These are phyloP conservation scores for Phytophthora nicotianae DNA, from an alignment of 352 stramenopile species.

Conservation along the genomic window DNA sequence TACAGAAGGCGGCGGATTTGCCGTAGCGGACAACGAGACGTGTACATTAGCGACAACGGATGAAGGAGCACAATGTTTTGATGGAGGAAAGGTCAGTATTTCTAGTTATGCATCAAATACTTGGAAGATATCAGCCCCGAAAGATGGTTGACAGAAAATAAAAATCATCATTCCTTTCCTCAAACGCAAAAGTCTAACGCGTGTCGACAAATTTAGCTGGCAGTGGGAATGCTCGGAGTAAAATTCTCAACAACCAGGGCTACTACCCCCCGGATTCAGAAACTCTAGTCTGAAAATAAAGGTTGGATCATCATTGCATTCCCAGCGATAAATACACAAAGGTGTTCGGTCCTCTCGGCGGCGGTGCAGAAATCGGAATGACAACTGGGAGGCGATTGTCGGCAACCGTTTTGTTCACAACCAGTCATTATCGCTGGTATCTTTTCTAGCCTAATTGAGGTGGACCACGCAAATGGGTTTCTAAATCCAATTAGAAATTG, in stretches of 20 bases:
- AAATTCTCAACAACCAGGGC: conserved; percentile 76
- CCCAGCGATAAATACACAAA: background rate
- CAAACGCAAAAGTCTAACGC: background rate
- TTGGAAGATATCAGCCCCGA: conserved; percentile 90
- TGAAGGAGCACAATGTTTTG: conserved; percentile 5
- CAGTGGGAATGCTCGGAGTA: conserved; percentile 71
- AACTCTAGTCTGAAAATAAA: conserved; percentile 93
- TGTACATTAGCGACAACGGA: conserved; percentile 14
- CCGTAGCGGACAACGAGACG: conserved; percentile 20
- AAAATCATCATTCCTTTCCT: conserved; percentile 80
- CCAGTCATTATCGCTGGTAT: conserved; percentile 25
- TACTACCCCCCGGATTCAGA: conserved; percentile 90
- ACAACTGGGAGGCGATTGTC: background rate
- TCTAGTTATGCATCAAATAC: conserved; percentile 80
- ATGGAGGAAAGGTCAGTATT: conserved; percentile 76
- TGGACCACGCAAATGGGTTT: background rate
- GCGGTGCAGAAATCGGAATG: conserved; percentile 22
- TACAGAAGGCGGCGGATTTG: conserved; percentile 64
- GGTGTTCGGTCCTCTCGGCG: background rate
- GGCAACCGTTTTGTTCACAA: background rate
- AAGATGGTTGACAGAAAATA: conserved; percentile 89
- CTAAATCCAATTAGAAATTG: background rate
- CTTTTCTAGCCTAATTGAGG: background rate
- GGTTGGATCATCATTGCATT: conserved; percentile 81
- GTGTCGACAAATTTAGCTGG: background rate